Base-by-base conservation (phyloP, 352 stramenopile genomes). In the Phytophthora kernoviae region DNA sequence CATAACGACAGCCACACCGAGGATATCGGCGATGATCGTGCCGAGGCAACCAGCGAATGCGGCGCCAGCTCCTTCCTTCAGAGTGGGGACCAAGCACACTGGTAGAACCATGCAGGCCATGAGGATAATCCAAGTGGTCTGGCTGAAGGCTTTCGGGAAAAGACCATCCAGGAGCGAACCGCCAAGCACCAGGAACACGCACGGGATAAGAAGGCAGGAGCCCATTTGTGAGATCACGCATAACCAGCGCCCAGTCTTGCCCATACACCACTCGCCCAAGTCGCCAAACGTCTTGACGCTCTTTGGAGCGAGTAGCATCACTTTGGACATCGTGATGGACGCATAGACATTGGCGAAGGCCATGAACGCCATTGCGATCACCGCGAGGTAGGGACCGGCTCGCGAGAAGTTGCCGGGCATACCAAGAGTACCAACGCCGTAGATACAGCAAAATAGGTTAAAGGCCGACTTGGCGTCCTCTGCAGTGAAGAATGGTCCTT, bases 391-490 rank as follows among this genome's bases (percentile, higher is more conserved):
- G 10, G 71, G 71, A 1, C 70, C 70, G 9, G 74, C 70, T 3
- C 74, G 75, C 2, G 75, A 69, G 45, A 78, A 85, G 65, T 85
- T 85, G 20, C 57, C 70, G 0, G 76, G 73, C 68, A 85, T 81
- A 36, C 76, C 72, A 33, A 85, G 71, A 18, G 76, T 82, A n/a
- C 76, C 76, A 30, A 85, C 70, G 41, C 75, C 75, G 54, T 73
- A 83, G 53, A 83, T 70, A 10, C 59, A 62, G 48, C 74, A 84
- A 57, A 73, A 74, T 53, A 81, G 64, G 57, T 73, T 78, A 64
- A 77, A 77, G 20, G 71, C 49, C 17, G 52, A 49, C 55, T 81
- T 83, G 49, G 62, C 51, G 37, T 83, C 74, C 58, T 83, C 74
- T 11, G 60, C 10, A 12, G 68, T 79, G 53, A 77, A 75, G 54